Evolutionary conservation across 345 rosid species (phyloP).

Genomic region (Pistacia integerrima): DNA sequence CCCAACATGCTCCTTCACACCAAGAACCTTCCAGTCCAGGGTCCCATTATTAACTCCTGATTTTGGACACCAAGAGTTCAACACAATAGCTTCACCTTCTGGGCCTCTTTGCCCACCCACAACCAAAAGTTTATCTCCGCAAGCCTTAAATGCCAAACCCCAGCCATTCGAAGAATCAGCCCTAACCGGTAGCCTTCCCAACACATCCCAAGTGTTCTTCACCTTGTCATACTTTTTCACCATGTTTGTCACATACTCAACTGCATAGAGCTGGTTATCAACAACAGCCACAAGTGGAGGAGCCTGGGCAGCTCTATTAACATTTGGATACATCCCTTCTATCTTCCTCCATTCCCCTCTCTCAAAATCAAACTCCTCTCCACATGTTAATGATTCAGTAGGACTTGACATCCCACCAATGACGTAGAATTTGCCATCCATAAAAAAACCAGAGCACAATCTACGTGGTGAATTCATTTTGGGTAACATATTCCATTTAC

Average conservation of each 20-base stretch:
- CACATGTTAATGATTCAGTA: slow-evolving; percentile 57
- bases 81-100: slow-evolving; percentile 67
- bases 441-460: slow-evolving; percentile 78
- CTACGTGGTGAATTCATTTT: slow-evolving; percentile 71
- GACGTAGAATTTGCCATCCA: slow-evolving; percentile 81
- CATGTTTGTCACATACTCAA: slow-evolving; percentile 71
- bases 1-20: slow-evolving; percentile 69
- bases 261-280: slow-evolving; percentile 67
- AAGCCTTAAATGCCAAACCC: slow-evolving; percentile 91
- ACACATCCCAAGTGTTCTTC: slow-evolving; percentile 65
- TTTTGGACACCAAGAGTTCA: slow-evolving; percentile 77
- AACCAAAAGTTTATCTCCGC: slow-evolving; percentile 61
- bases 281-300: slow-evolving; percentile 87
- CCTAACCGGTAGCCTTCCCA: slow-evolving; percentile 77
- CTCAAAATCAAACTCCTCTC: slow-evolving; percentile 70
- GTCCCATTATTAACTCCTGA: slow-evolving; percentile 55
- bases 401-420: slow-evolving; percentile 79
- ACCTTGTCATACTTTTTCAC: slow-evolving; percentile 71
- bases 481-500: slow-evolving; percentile 72
- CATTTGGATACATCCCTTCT: slow-evolving; percentile 79
- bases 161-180: slow-evolving; percentile 82
- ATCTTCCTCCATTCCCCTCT: slow-evolving; percentile 67
- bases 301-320: slow-evolving; percentile 76
- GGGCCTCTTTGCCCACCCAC: slow-evolving; percentile 75
- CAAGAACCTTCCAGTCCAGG: slow-evolving; percentile 81